Base-by-base conservation (phyloP, 2,329 filamentous ascomycete species). In the Colletotrichum sp. region DNA sequence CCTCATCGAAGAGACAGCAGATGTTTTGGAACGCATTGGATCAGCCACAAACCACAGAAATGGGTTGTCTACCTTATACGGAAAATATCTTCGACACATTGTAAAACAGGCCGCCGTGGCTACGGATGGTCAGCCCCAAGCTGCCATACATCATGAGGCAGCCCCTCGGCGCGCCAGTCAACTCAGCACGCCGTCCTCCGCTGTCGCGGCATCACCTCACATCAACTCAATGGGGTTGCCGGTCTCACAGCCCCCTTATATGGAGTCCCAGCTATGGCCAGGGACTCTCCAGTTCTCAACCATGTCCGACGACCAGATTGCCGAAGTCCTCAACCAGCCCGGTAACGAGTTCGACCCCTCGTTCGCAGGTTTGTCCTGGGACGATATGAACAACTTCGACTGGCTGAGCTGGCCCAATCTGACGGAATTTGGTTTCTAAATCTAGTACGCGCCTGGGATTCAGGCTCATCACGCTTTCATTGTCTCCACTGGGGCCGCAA, bases 271-370 rank as follows among this genome's bases (percentile, higher is more conserved):
- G 7, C 74, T 88, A 10, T 89, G 88, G 87, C 81, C 87, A 0
- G 89, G 91, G 76, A 87, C 90, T 6, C 79, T 93, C 26, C 91
- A 92, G 28, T 93, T 94, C 81, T 93, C 92, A 4, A 87, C 91
- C 36, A 94, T 94, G 93, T 94, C 92, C 1, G 92, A 93, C 73
- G 89, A 93, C 74, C 92, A 94, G 80, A 92, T 94, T 63, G 88
- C 91, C 7, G 91, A 93, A 77, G 91, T 92, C 6, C 88, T 94
- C 32, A 93, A 92, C 79, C 89, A 91, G 77, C 90, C 92, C 1
- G 91, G 90, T 6, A 89, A 91, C 30, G 89, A 89, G 18, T 90
- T 93, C 76, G 90, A 91, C 21, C 86, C 88, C 2, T 87, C 86
- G 4, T 87, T 91, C 73, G 88, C 89, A 8, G 89, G 90, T 77